Evolutionary conservation across 306 rosid genomes (phyloP).

Genomic region (Prunus dulcis): DNA sequence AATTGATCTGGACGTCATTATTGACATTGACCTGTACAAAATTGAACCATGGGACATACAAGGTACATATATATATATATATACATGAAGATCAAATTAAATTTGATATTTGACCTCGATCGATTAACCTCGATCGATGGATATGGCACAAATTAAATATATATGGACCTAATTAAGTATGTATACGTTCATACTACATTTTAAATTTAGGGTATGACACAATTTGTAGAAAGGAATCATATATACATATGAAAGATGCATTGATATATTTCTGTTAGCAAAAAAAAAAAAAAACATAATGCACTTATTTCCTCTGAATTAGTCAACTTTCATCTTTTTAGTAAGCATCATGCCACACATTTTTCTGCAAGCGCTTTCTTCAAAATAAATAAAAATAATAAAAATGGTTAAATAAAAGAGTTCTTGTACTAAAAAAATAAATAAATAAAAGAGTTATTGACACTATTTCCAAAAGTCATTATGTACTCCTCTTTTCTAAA

Average conservation of each 20-base stretch:
- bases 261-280: background rate
- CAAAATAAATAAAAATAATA: background rate
- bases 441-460: background rate
- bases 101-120: background rate
- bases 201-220: background rate
- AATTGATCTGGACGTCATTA: slow-evolving; percentile 80
- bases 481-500: too few relatives aligned
- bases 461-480: background rate
- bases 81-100: background rate
- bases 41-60: slow-evolving; percentile 98
- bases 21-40: slow-evolving; percentile 83
- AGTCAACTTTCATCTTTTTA: background rate
- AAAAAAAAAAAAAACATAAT: background rate
- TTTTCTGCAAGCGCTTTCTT: background rate
- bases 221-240: background rate
- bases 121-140: background rate
- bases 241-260: background rate
- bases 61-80: slow-evolving; percentile 38
- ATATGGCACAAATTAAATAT: background rate
- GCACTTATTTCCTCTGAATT: background rate
- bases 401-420: background rate
- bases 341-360: background rate
- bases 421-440: background rate
- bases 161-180: background rate
- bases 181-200: background rate